Evolutionary conservation across 208 protist species (phyloP).

Genomic region (Leishmania tropica): DNA sequence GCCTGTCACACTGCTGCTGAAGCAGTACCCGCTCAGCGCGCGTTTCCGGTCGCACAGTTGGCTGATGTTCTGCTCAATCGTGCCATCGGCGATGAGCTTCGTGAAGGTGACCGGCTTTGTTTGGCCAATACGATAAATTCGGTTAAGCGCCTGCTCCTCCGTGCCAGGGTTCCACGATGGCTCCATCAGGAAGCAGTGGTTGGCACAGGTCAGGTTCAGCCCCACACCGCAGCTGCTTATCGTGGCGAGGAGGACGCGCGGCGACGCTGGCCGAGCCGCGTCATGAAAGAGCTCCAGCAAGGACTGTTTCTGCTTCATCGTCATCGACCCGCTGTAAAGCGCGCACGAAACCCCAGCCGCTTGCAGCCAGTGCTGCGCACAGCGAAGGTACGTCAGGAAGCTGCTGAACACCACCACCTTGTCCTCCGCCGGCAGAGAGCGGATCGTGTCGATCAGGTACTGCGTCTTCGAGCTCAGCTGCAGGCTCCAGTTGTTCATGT

Average conservation of each 20-base stretch:
- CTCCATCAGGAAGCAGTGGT: conserved; percentile 93
- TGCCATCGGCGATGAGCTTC: conserved; percentile 92
- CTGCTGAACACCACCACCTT: conserved; percentile 95
- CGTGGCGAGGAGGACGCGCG: conserved; percentile 87
- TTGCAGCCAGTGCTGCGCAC: conserved; percentile 76
- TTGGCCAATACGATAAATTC: conserved; percentile 92
- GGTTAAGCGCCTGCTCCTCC: conserved; percentile 92
- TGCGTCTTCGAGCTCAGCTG: conserved; percentile 71
- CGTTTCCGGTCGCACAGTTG: conserved; percentile 93
- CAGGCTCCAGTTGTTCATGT: conserved; percentile 45
- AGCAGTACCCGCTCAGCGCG: conserved; percentile 65
- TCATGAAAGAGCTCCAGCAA: conserved; percentile 53
- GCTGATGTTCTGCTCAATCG: conserved; percentile 97
- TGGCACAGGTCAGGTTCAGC: conserved; percentile 94
- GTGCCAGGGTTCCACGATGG: conserved; percentile 91
- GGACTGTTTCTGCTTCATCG: conserved; percentile 54
- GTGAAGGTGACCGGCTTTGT: conserved; percentile 92
- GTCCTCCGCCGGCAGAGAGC: conserved; percentile 36
- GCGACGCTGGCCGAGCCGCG: conserved; percentile 4
- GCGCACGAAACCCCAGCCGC: conserved; percentile 39
- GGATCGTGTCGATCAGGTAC: conserved; percentile 46
- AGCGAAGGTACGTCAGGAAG: conserved; percentile 94
- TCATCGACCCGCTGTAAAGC: conserved; percentile 54
- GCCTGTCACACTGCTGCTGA: conserved; percentile 15
- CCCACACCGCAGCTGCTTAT: conserved; percentile 92